These are phyloP conservation scores for Xanthoceras sorbifolium DNA, from an alignment of 345 rosid genomes.

Conservation along the genomic window DNA sequence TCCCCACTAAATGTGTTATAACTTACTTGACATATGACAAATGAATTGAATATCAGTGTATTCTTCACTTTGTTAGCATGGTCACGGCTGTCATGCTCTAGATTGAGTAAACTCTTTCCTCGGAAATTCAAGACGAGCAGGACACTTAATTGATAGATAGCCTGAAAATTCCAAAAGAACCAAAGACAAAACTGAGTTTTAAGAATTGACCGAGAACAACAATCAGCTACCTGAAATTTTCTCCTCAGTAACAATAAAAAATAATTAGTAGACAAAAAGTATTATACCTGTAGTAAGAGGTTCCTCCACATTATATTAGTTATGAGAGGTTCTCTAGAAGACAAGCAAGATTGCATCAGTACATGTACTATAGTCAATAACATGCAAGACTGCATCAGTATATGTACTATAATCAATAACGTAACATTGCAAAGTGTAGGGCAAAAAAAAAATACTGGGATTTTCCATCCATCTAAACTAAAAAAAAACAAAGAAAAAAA, in stretches of 20 bases:
- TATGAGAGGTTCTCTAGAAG: conserved; percentile 86
- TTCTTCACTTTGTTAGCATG: conserved; percentile 68
- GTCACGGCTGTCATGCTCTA: conserved; percentile 30
- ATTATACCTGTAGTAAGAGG: conserved; percentile 74
- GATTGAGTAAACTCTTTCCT: conserved; percentile 59
- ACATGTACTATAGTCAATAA: no score
- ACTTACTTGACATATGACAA: conserved; percentile 89
- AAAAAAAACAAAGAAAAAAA: no score
- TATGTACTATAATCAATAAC: no score
- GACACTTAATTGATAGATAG: conserved; percentile 73
- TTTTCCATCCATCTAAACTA: no score
- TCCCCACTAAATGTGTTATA: not conserved
- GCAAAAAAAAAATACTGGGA: not conserved
- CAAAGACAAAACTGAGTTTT: not conserved
- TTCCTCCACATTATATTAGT: conserved; percentile 99
- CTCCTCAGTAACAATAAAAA: not conserved
- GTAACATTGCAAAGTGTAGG: no score
- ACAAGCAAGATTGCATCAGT: conserved; percentile 15
- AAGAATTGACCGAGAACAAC: not conserved
- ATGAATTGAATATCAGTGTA: conserved; percentile 87
- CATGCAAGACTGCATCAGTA: conserved; percentile 16
- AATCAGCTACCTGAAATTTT: not conserved
- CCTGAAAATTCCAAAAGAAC: conserved; percentile 45
- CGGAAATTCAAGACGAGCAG: conserved; percentile 73
- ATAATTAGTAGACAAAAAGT: not conserved